Evolutionary conservation across 495 filamentous ascomycete genomes (phyloP).

Genomic region (Penicillium simplicissimum): DNA sequence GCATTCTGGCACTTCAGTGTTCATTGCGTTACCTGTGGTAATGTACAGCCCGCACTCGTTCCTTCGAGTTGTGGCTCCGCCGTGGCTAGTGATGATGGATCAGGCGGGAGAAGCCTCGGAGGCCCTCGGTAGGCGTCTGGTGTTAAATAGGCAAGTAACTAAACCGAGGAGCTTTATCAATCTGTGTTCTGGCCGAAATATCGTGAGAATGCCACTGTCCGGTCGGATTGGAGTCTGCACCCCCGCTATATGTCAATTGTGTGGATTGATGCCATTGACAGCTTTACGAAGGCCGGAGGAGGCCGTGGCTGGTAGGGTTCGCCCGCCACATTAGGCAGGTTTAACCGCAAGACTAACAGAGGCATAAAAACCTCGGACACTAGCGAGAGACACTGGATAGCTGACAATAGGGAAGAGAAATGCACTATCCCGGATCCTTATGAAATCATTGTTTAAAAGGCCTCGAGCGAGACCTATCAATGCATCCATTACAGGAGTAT

Average conservation of each 20-base stretch:
- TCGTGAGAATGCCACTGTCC: not conserved
- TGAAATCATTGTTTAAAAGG: not conserved
- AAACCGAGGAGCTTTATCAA: not conserved
- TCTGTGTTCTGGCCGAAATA: not conserved
- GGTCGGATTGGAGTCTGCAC: not conserved
- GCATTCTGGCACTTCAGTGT: slow-evolving; percentile 60
- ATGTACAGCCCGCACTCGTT: slow-evolving; percentile 44
- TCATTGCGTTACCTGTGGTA: slow-evolving; percentile 57
- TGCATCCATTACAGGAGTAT: no score
- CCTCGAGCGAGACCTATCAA: not conserved
- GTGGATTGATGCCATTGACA: slow-evolving; percentile 1
- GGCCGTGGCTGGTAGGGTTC: not conserved
- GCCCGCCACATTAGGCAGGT: slow-evolving; percentile 12
- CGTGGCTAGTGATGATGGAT: slow-evolving; percentile 61
- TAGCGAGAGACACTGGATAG: not conserved
- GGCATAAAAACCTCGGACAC: not conserved
- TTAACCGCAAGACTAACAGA: slow-evolving; percentile 7
- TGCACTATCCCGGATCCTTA: not conserved
- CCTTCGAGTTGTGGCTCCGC: slow-evolving; percentile 44
- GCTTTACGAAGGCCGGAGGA: not conserved
- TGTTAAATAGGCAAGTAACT: not conserved
- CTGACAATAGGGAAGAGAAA: not conserved
- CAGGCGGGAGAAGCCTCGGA: slow-evolving; percentile 58
- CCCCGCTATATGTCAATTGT: not conserved
- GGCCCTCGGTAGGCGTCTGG: not conserved